Evolutionary conservation across 2,329 filamentous ascomycete genomes (phyloP), one percentile per base, ranked within the genome.

Genomic region (Onygenales sp.): DNA sequence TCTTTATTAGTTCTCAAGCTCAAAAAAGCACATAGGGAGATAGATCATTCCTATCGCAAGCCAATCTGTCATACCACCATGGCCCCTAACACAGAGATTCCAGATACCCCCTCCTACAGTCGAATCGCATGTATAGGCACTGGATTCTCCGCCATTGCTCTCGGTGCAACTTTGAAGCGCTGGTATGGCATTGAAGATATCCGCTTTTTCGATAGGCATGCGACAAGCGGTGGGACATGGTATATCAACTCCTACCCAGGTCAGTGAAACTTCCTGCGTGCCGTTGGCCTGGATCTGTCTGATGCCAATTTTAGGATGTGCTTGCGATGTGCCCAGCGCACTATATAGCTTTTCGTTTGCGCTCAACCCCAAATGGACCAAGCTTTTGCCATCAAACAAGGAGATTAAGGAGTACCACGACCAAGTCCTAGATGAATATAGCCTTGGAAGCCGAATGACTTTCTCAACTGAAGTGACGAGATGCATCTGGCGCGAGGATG

Each of bases 191-290:
- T 82, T 43, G 74, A 77, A 46, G 78, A 83, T 55, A 75, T 85
- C 56, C 69, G 68, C 9, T 74, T 85, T 62, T 84, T 84, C 55
- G 83, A 85, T 40, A 70, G 77, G 27, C 70, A 80, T 56, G 61
- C 70, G 6, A 72, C 72, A 2, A 69, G 80, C 17, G 82, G 82
- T 17, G 83, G 82, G 9, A 84, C 82, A 2, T 85, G 83, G 83
- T 74, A 74, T 62, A 74, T 76, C 50, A 85, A 84, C 62, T 69
- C 73, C 31, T 85, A 86, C 64, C 82, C 78, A 36, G 77, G 63
- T 63, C 3, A 32, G 47, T 46, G 11, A 11, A 40, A 11, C 37
- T 14, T 40, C 37, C 4, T 6, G 6, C 17, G 2, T 17, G 37
- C 55, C 48, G 40, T 6, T 5, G 7, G 21, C 21, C 4, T 5